Conservation (phyloP, 2,329 filamentous ascomycete genomes). For the Septoria linicola region DNA sequence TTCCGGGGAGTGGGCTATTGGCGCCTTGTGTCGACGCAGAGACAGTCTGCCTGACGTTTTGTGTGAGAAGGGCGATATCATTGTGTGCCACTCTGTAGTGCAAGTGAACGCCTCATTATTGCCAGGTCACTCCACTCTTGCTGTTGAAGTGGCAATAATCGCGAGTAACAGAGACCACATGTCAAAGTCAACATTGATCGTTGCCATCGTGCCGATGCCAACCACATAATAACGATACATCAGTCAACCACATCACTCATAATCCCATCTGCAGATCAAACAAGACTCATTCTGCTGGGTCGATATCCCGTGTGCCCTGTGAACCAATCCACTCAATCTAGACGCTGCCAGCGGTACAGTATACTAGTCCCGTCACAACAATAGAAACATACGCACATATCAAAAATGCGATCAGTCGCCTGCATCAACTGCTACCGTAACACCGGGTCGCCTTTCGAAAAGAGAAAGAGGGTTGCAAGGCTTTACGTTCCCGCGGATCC, state of each 20-base stretch:
- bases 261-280: too few species aligned
- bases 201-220: too few species aligned
- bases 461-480: neutral
- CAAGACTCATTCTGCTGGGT: too few species aligned
- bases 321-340: too few species aligned
- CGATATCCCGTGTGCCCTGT: too few species aligned
- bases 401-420: neutral
- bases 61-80: too few species aligned
- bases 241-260: neutral
- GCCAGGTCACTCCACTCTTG: neutral
- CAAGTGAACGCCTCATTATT: conserved; percentile 8
- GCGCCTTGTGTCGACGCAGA: neutral
- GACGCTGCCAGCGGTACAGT: neutral
- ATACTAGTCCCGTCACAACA: neutral
- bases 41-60: neutral
- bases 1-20: neutral
- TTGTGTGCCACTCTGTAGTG: conserved; percentile 17
- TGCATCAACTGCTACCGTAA: neutral
- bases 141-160: too few species aligned
- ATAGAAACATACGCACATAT: neutral
- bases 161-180: too few species aligned
- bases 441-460: neutral
- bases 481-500: neutral
- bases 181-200: too few species aligned
- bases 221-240: too few species aligned